Percentiles rank a stretch among this genome's conserved stretches.
Evolutionary conservation across 1,284 basidiomycete species (phyloP).

Genomic region (Lentinus polychrous): DNA sequence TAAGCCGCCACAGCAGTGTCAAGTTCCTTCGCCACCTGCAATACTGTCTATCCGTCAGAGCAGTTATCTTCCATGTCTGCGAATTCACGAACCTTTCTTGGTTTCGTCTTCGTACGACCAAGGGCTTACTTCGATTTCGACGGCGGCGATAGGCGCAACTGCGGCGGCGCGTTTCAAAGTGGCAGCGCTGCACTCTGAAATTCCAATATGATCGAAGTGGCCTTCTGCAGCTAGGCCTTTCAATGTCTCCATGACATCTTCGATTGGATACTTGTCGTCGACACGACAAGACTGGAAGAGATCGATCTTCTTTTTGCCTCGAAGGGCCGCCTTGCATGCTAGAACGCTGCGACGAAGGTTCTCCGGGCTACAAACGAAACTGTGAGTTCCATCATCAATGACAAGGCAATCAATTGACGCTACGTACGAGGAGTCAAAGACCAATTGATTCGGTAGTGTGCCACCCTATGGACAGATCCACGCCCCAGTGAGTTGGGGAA

Average conservation of each 20-base stretch:
- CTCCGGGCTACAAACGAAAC: conserved; percentile 28
- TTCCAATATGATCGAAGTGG: conserved; percentile 38
- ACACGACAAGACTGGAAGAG: conserved; percentile 35
- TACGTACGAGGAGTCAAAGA: conserved; percentile 25
- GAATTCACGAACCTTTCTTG: conserved; percentile 27
- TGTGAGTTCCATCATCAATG: no score
- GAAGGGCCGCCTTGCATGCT: conserved; percentile 30
- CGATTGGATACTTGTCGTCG: conserved; percentile 25
- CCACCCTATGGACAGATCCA: conserved; percentile 43
- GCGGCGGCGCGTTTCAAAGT: conserved; percentile 37
- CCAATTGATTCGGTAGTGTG: not conserved
- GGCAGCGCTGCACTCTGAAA: conserved; percentile 40
- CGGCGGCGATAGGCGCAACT: conserved; percentile 35
- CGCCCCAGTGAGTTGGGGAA: no score
- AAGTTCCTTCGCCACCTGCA: conserved; percentile 34
- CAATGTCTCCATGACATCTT: conserved; percentile 25
- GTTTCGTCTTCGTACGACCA: conserved; percentile 43
- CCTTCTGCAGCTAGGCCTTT: conserved; percentile 29
- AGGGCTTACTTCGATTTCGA: conserved; percentile 50
- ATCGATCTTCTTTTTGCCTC: conserved; percentile 36
- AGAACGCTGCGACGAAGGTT: conserved; percentile 35
- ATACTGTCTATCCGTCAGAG: conserved; percentile 27
- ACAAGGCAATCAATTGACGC: not conserved
- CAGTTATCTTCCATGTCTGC: not conserved
- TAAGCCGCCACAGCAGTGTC: conserved; percentile 49